phyloP scores from a whole-genome alignment of 495 filamentous ascomycete species.

The Penicillium daleae region DNA sequence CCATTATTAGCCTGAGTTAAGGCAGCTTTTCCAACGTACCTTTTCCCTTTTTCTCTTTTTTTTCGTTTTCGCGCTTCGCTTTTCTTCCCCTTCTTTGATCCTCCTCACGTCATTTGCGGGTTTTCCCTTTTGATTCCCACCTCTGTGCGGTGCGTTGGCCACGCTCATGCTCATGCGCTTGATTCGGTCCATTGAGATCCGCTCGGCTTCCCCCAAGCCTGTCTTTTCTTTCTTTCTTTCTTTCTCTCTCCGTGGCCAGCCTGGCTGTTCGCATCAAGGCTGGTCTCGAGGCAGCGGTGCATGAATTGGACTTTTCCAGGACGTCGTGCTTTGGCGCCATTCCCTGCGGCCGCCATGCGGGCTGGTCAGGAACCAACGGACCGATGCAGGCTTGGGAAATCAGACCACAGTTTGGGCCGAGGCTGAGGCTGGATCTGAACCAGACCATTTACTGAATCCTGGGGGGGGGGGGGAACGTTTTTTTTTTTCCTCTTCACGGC shows the following conservation, averaged over 20 bases:
- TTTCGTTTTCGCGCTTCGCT: background rate
- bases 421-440: slow-evolving; percentile 1
- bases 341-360: background rate
- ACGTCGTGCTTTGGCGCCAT: background rate
- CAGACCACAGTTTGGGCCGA: background rate
- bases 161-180: background rate
- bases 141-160: background rate
- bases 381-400: background rate
- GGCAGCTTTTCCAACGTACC: background rate
- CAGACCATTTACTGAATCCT: background rate
- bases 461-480: background rate
- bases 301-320: background rate
- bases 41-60: background rate
- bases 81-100: background rate
- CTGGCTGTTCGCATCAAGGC: background rate
- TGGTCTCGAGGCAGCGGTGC: background rate
- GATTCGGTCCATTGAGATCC: background rate
- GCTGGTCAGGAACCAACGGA: slow-evolving; percentile 5
- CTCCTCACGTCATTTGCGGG: background rate
- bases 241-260: background rate
- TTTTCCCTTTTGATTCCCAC: background rate
- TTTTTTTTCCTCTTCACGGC: background rate
- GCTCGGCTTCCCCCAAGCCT: background rate
- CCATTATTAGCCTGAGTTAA: background rate
- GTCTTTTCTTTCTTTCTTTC: background rate